Evolutionary conservation across 352 stramenopile species (phyloP), one percentile per base, ranked within the genome.

Genomic region (Phytophthora brassicae): DNA sequence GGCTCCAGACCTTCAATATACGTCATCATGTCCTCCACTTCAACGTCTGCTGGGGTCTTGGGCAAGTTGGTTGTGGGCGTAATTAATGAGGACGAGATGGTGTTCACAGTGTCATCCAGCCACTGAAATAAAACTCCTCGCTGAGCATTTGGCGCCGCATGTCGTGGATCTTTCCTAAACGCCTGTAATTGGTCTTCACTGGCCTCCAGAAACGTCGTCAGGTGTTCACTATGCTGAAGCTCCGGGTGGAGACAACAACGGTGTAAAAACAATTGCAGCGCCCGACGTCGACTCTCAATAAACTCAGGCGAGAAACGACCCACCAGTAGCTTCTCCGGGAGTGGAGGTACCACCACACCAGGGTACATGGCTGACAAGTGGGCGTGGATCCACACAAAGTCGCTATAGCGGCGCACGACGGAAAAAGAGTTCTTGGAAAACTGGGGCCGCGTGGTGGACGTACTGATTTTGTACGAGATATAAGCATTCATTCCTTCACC

Each of bases 401-500:
- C 96, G 51, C 87, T 97, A 72, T 94, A 96, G 41, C 96, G 90
- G 12, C 96, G 81, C 13, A 98, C 80, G 17, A 98, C 95, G 1
- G 88, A 90, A 58, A 96, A 97, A 22, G 88, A 84, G 64, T 69
- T 85, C 68, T 88, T 92, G 45, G 88, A 75, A 64, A 95, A 95
- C 68, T 94, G 87, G 20, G 84, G 77, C 2, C 86, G 81, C 31
- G 77, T 89, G 8, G 86, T 96, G 5, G 19, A 64, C 0, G 81
- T 96, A 43, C 69, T 80, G 70, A 98, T 95, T 61, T 98, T 98
- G 81, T 99, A 99, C 54, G 91, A 97, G 43, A 98, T 98, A 71
- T 98, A 99, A 55, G 97, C 94, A 70, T 99, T 98, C 78, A 99
- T 98, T 42, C 96, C 95, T 60, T 99, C 96, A 29, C 88, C 85